phyloP scores from a whole-genome alignment of 2,329 filamentous ascomycete genomes.

The Didymella keratinophila region DNA sequence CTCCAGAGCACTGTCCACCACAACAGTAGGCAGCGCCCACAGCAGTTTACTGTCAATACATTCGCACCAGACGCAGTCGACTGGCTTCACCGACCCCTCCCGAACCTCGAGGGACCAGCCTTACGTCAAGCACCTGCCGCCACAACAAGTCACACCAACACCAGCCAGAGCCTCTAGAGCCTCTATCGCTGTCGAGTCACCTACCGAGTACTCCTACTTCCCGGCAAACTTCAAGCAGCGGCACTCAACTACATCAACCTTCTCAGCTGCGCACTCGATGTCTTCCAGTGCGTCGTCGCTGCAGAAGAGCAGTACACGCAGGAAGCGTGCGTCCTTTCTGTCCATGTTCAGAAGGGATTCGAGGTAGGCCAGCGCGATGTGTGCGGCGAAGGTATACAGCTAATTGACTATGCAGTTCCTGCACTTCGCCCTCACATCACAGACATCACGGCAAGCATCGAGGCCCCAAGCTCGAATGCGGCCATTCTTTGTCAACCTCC shows the following conservation, averaged over 20 bases:
- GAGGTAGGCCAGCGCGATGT: slow-evolving; percentile 30
- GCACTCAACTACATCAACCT: slow-evolving; percentile 33
- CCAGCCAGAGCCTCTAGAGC: slow-evolving; percentile 27
- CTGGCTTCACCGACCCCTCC: slow-evolving; percentile 44
- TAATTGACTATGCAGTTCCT: slow-evolving; percentile 35
- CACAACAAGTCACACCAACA: slow-evolving; percentile 28
- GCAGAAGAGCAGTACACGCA: slow-evolving; percentile 28
- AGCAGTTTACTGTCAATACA: slow-evolving; percentile 46
- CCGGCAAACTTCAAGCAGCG: slow-evolving; percentile 28
- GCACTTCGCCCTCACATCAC: slow-evolving; percentile 37
- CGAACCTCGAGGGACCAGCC: slow-evolving; percentile 44
- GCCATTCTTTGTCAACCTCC: slow-evolving; percentile 40
- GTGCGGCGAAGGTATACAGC: slow-evolving; percentile 5
- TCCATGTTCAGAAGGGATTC: slow-evolving; percentile 45
- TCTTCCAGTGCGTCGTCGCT: slow-evolving; percentile 35
- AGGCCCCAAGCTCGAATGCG: slow-evolving; percentile 40
- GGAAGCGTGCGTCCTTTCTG: slow-evolving; percentile 41
- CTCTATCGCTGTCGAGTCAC: slow-evolving; percentile 31
- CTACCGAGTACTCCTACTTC: slow-evolving; percentile 27
- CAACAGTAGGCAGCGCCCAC: slow-evolving; percentile 42
- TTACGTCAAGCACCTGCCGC: slow-evolving; percentile 28
- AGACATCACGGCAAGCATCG: slow-evolving; percentile 34
- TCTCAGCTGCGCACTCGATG: slow-evolving; percentile 32
- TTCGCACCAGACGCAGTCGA: slow-evolving; percentile 48
- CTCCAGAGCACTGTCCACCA: slow-evolving; percentile 41